These are phyloP conservation scores for Sporothrix schenckii DNA, from an alignment of 2,329 filamentous ascomycete species.

Conservation along the genomic window DNA sequence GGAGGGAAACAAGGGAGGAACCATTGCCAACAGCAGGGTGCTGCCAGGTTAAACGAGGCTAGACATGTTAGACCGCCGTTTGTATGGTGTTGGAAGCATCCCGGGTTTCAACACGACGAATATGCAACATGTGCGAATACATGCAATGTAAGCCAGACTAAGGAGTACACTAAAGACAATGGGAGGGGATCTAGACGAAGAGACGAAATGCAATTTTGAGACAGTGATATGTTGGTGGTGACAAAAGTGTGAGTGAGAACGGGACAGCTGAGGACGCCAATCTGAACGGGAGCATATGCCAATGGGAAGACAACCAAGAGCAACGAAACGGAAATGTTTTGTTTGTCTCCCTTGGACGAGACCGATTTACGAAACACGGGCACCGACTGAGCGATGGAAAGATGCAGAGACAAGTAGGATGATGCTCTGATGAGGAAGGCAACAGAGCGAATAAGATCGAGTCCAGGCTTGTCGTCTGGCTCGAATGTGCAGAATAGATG, in stretches of 20 bases:
- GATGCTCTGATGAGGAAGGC: neutral
- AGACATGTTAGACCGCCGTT: slow-evolving; percentile 23
- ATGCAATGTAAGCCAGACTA: neutral
- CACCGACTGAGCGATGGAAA: slow-evolving; percentile 8
- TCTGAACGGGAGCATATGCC: neutral
- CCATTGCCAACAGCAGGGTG: slow-evolving; percentile 11
- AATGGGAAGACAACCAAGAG: neutral
- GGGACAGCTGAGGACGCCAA: neutral
- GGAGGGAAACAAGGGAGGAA: neutral
- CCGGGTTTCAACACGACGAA: slow-evolving; percentile 8
- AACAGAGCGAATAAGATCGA: neutral
- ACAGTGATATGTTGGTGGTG: too few species aligned
- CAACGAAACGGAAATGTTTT: neutral
- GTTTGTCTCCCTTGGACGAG: neutral
- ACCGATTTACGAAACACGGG: slow-evolving; percentile 15
- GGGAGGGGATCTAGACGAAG: neutral
- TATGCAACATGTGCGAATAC: slow-evolving; percentile 13
- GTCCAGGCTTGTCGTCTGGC: neutral
- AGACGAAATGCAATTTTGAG: neutral
- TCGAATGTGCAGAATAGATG: neutral
- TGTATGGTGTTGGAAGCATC: slow-evolving; percentile 1
- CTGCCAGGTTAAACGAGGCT: slow-evolving; percentile 11
- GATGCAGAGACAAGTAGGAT: neutral
- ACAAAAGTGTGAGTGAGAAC: neutral
- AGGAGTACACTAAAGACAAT: too few species aligned